These are phyloP conservation scores for Capillidium heterosporum DNA, from an alignment of 371 early-diverging fungal species.

Conservation along the genomic window DNA sequence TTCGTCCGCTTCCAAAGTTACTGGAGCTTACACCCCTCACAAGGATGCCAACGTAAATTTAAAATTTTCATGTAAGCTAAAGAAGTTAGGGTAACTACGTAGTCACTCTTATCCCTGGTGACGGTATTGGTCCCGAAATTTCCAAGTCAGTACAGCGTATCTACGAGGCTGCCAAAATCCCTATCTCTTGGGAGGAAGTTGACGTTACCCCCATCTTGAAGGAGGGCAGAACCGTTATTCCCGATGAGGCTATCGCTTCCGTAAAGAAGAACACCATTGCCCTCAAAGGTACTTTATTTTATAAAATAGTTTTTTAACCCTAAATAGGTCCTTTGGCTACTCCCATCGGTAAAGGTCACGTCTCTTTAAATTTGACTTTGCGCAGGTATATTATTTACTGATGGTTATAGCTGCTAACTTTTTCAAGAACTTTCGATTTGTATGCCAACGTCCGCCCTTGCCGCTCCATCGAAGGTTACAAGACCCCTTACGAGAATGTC, in stretches of 20 bases:
- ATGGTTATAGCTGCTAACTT: not conserved
- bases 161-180: constrained; percentile 79
- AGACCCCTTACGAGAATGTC: constrained; percentile 90
- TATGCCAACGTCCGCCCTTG: constrained; percentile 97
- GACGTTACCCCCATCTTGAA: constrained; percentile 84
- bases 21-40: constrained; percentile 3
- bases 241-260: constrained; percentile 74
- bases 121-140: constrained; percentile 98
- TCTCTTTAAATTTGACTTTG: constrained; percentile 93
- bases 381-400: constrained; percentile 26
- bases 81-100: constrained; percentile 42
- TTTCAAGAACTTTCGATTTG: constrained; percentile 72
- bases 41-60: constrained; percentile 5
- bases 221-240: constrained; percentile 86
- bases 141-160: constrained; percentile 81
- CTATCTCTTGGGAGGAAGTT: constrained; percentile 93
- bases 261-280: constrained; percentile 90
- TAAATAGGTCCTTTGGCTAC: constrained; percentile 75
- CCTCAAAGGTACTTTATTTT: constrained; percentile 48
- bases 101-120: constrained; percentile 94
- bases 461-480: constrained; percentile 83
- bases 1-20: constrained; percentile 1
- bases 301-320: not conserved
- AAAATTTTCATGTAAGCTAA: not conserved
- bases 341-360: constrained; percentile 96